A percentile compares a stretch with the other conserved stretches of the same genome.
These are phyloP conservation scores for Blastobotrys elegans DNA, from an alignment of 1,139 yeast species.

Conservation along the genomic window DNA sequence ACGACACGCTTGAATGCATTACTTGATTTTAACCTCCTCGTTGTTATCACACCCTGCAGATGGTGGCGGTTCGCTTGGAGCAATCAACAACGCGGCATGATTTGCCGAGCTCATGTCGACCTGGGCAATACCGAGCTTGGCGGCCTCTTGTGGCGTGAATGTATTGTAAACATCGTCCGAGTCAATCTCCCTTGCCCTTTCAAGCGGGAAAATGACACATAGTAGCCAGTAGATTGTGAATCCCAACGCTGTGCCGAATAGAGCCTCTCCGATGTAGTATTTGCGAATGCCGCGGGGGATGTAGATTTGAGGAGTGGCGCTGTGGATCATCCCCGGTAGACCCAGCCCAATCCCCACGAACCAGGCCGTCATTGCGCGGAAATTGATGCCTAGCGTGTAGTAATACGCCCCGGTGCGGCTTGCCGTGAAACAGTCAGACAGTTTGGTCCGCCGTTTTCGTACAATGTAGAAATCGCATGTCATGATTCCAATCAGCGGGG, in stretches of 20 bases:
- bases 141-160: constrained; percentile 9
- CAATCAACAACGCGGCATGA: not conserved
- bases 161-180: constrained; percentile 35
- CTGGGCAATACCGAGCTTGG: constrained; percentile 5
- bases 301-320: constrained; percentile 31
- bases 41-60: too few species aligned
- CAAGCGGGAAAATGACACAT: constrained; percentile 37
- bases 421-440: constrained; percentile 38
- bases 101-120: not conserved
- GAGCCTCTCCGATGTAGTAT: constrained; percentile 39
- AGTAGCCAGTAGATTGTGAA: constrained; percentile 37
- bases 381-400: constrained; percentile 40
- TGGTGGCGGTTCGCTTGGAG: too few species aligned
- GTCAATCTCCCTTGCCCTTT: constrained; percentile 34
- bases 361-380: constrained; percentile 42
- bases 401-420: constrained; percentile 38
- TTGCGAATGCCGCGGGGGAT: constrained; percentile 36
- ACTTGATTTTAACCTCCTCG: not conserved
- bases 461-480: constrained; percentile 41
- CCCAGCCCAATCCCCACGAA: constrained; percentile 41
- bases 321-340: constrained; percentile 40
- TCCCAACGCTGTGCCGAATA: constrained; percentile 40
- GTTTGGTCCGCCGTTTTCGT: constrained; percentile 32
- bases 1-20: not conserved
- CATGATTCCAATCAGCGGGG: constrained; percentile 43